Evolutionary conservation across 257 asterid genomes (phyloP), one percentile per base, ranked within the genome.

Genomic region (Haberlea rhodopensis): DNA sequence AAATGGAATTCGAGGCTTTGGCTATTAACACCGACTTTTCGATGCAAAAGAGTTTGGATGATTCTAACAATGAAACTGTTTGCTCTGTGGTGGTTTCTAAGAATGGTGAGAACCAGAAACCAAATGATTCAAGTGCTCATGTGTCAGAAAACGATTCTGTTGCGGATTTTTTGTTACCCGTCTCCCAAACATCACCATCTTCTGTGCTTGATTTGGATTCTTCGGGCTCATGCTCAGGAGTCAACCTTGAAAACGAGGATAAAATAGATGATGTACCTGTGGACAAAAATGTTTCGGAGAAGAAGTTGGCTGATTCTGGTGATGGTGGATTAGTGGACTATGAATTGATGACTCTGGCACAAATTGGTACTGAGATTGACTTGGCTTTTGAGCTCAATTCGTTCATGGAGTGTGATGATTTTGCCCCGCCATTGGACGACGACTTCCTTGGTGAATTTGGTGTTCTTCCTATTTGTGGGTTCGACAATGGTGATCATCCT

Each of bases 321-420:
- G 75, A n/a, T 57, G 6, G 57, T 56, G 60, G 34, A 56, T 62
- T 57, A 3, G 21, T 53, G 54, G 72, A 69, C 7, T 83, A 75
- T 56, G 83, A 74, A n/a, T 28, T 78, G 68, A 45, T 67, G 60
- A 58, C 75, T 0, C 60, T 85, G 53, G 81, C 80, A 3, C 77
- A 73, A 13, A 71, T 83, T 1, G 95, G 77, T 0, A 71, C 77
- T 3, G 95, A 78, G 4, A 37, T 84, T 56, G 87, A 83, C 25
- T 53, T 88, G 57, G 90, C 73, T 69, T 70, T 80, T 24, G 95
- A 74, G 64, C 70, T 88, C 3, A 84, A 79, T 22, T 45, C 87
- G 1, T 73, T 84, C 21, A 29, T 76, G 26, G 55, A 67, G 32
- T 73, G 27, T 7, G 83, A 80, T 34, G 80, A 76, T 55, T 46